Evolutionary conservation across 1,284 basidiomycete genomes (phyloP).

Genomic region (Heterobasidion parviporum): DNA sequence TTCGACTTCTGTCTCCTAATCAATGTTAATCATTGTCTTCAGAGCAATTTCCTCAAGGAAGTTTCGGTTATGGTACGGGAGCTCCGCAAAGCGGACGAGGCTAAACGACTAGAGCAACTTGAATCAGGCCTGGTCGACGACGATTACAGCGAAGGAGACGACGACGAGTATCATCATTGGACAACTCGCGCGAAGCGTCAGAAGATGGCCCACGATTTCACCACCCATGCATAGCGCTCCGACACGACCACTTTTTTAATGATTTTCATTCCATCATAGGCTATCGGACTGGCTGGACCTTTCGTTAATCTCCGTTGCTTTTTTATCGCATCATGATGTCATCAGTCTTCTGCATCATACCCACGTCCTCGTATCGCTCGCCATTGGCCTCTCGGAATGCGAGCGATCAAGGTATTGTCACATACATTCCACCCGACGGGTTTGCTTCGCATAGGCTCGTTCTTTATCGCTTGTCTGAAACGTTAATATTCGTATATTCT

Average conservation of each 20-base stretch:
- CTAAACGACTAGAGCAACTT: slow-evolving; percentile 36
- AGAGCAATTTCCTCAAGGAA: slow-evolving; percentile 63
- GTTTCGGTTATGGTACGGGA: slow-evolving; percentile 45
- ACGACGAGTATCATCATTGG: slow-evolving; percentile 37
- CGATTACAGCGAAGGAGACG: slow-evolving; percentile 37
- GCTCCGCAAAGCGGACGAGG: slow-evolving; percentile 48
- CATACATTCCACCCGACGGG: no score
- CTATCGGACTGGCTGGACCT: neutral
- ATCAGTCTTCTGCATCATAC: no score
- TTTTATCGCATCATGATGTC: neutral
- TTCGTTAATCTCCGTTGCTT: neutral
- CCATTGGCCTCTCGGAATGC: no score
- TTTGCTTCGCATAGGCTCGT: no score
- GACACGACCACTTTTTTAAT: neutral
- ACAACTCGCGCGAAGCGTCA: slow-evolving; percentile 23
- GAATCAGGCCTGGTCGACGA: slow-evolving; percentile 33
- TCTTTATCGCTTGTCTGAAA: no score
- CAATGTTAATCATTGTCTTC: neutral
- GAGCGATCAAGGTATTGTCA: no score
- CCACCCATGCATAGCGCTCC: no score
- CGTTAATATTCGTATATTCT: neutral
- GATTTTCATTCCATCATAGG: neutral
- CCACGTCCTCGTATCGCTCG: no score
- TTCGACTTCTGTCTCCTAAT: neutral
- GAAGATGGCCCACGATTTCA: slow-evolving; percentile 8